A percentile compares a stretch with the other conserved stretches of the same genome.
phyloP scores from a whole-genome alignment of 805 yeast genomes.

The Saturnispora saitoi region DNA sequence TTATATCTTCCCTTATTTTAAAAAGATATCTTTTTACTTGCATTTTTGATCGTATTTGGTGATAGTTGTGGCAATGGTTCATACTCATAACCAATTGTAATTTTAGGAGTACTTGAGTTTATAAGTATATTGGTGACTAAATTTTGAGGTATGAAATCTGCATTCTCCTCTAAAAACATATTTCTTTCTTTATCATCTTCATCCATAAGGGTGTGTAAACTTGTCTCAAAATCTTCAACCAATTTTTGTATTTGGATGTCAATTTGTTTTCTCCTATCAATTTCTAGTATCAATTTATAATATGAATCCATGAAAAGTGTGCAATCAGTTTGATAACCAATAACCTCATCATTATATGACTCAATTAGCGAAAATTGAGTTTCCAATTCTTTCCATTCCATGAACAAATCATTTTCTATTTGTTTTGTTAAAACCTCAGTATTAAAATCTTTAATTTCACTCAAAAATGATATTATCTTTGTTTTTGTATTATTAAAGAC shows the following conservation, averaged over 20 bases:
- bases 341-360: slow-evolving; percentile 14
- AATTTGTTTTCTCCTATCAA: slow-evolving; percentile 39
- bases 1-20: neutral
- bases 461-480: slow-evolving; percentile 6
- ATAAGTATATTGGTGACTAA: slow-evolving; percentile 21
- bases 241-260: slow-evolving; percentile 33
- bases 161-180: slow-evolving; percentile 38
- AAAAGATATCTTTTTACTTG: slow-evolving; percentile 10
- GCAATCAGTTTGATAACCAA: slow-evolving; percentile 36
- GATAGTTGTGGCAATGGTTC: slow-evolving; percentile 20
- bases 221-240: slow-evolving; percentile 33
- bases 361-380: slow-evolving; percentile 9
- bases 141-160: slow-evolving; percentile 45
- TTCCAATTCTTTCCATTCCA: slow-evolving; percentile 4
- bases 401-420: slow-evolving; percentile 6
- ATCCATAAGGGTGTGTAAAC: slow-evolving; percentile 31
- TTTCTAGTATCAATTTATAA: slow-evolving; percentile 42
- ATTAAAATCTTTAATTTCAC: slow-evolving; percentile 7
- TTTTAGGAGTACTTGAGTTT: slow-evolving; percentile 18
- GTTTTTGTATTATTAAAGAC: slow-evolving; percentile 17
- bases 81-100: slow-evolving; percentile 17
- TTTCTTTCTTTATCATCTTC: slow-evolving; percentile 38
- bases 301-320: slow-evolving; percentile 44
- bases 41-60: slow-evolving; percentile 15
- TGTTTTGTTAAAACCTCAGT: slow-evolving; percentile 8